phyloP scores from a whole-genome alignment of 306 rosid species.

The Trichosanthes cucumerina region DNA sequence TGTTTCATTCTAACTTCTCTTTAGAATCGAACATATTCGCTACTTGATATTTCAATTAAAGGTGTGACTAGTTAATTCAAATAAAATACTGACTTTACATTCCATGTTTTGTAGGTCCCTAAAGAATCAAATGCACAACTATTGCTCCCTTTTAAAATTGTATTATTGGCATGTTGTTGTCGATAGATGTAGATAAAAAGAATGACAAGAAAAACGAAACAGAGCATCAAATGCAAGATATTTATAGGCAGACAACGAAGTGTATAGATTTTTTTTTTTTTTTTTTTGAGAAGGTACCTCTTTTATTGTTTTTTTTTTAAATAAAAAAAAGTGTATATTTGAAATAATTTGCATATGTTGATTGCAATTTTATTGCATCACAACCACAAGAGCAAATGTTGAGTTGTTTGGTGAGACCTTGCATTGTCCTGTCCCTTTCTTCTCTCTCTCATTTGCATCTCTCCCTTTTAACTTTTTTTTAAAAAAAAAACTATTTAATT shows the following conservation, averaged over 20 bases:
- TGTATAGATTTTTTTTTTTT: background rate
- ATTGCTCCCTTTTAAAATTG: background rate
- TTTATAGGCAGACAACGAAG: background rate
- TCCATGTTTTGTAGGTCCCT: background rate
- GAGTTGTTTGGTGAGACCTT: background rate
- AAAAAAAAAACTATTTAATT: background rate
- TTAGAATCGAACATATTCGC: background rate
- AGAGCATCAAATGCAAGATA: background rate
- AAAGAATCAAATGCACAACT: background rate
- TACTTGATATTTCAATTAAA: background rate
- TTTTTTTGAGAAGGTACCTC: background rate
- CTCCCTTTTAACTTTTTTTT: background rate
- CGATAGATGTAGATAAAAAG: background rate
- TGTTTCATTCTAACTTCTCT: background rate
- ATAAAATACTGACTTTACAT: background rate
- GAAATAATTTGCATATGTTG: background rate
- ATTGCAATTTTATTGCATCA: background rate
- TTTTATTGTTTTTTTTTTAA: background rate
- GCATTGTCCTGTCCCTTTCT: conserved; percentile 6
- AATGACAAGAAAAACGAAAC: background rate
- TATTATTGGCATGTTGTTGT: background rate
- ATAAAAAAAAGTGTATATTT: background rate
- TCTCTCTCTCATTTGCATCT: background rate
- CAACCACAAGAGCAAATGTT: background rate
- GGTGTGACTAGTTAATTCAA: background rate